Evolutionary conservation across 768 basidiomycete species (phyloP).

Genomic region (Lyophyllum semitale): DNA sequence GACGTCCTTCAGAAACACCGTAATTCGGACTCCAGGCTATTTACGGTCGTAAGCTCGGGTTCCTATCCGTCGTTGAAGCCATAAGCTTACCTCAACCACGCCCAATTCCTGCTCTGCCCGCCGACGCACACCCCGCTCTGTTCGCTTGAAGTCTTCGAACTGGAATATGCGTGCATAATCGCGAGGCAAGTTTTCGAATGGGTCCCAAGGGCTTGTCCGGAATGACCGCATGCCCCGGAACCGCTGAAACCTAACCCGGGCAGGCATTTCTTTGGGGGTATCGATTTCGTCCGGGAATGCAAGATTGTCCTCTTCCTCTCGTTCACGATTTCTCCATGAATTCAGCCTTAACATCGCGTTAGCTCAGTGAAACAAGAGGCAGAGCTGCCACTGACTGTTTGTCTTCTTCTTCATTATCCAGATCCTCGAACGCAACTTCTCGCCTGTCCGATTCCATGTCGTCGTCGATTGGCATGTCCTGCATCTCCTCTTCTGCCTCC

Average conservation of each 20-base stretch:
- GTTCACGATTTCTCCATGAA: constrained; percentile 67
- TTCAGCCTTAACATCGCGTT: constrained; percentile 48
- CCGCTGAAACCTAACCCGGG: constrained; percentile 83
- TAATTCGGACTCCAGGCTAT: constrained; percentile 83
- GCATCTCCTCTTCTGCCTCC: constrained; percentile 67
- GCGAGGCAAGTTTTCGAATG: constrained; percentile 91
- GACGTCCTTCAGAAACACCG: constrained; percentile 73
- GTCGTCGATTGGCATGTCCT: constrained; percentile 56
- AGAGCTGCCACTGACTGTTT: constrained; percentile 63
- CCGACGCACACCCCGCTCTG: constrained; percentile 69
- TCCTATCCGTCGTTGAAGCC: background rate
- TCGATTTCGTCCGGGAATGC: constrained; percentile 97
- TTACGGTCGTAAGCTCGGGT: background rate
- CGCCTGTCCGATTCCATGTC: constrained; percentile 58
- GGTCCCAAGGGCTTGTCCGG: constrained; percentile 96
- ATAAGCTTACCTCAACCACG: constrained; percentile 61
- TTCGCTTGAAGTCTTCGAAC: constrained; percentile 92
- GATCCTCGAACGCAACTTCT: constrained; percentile 68
- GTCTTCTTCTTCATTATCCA: constrained; percentile 83
- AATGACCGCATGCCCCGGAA: constrained; percentile 91
- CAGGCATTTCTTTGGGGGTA: constrained; percentile 84
- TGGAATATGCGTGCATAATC: constrained; percentile 97
- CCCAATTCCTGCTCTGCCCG: constrained; percentile 62
- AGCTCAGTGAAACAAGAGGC: background rate
- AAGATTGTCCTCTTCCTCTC: constrained; percentile 79